phyloP scores from a whole-genome alignment of 73 alveolate genomes.

The Loxodes magnus region DNA sequence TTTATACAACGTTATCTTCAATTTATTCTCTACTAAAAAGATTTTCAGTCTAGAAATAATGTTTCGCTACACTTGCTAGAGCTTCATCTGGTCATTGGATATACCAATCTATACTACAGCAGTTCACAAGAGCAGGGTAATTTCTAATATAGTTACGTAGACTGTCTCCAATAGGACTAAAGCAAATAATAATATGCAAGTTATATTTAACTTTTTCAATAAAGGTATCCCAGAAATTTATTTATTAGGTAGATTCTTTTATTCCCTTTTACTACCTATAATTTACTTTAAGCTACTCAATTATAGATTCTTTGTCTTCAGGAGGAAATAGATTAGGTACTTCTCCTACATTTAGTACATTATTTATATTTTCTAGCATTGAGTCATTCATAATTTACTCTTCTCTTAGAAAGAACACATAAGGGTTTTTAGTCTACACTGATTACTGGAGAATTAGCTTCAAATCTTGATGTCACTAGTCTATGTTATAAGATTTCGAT shows the following conservation, averaged over 20 bases:
- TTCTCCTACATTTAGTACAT: conserved; percentile 6
- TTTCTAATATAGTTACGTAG: conserved; percentile 78
- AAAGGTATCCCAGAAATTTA: conserved; percentile 70
- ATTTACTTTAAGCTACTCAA: conserved; percentile 53
- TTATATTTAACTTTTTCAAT: conserved; percentile 73
- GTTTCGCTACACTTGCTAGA: conserved; percentile 78
- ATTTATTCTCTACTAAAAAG: too few relatives aligned
- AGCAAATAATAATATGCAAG: conserved; percentile 69
- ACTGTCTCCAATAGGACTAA: conserved; percentile 92
- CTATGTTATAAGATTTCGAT: conserved; percentile 63
- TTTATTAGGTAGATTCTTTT: conserved; percentile 55
- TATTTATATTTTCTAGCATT: conserved; percentile 81
- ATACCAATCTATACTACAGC: conserved; percentile 91
- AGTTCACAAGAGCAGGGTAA: conserved; percentile 82
- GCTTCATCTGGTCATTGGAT: conserved; percentile 98
- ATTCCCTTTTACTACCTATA: conserved; percentile 45
- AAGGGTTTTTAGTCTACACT: conserved; percentile 65
- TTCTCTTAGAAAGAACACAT: conserved; percentile 71
- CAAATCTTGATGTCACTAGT: conserved; percentile 77
- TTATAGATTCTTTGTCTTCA: conserved; percentile 61
- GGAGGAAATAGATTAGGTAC: neutral
- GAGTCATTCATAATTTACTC: conserved; percentile 74
- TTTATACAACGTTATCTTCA: too few relatives aligned
- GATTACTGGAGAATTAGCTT: conserved; percentile 52
- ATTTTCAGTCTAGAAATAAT: conserved; percentile 33